A percentile compares a stretch with the other conserved stretches of the same genome.
Conservation (phyloP, 805 yeast genomes). For the Starmerella vitae region DNA sequence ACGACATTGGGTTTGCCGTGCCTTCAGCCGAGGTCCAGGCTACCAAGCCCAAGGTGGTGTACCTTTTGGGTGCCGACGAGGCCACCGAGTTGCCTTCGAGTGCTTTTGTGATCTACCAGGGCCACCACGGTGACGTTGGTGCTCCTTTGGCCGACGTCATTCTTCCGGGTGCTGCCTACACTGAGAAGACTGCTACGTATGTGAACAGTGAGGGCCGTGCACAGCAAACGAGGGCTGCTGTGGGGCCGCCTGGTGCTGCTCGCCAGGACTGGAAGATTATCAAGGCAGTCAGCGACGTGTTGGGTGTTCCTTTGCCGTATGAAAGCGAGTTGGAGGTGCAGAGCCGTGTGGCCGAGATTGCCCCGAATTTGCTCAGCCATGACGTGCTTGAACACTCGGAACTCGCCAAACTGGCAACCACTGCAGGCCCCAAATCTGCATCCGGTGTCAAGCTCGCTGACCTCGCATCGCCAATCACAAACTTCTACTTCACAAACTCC, state of each 20-base stretch:
- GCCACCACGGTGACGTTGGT: slow-evolving; percentile 84
- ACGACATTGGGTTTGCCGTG: slow-evolving; percentile 66
- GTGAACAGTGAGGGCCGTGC: slow-evolving; percentile 87
- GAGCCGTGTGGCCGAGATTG: slow-evolving; percentile 56
- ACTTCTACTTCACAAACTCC: slow-evolving; percentile 80
- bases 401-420: slow-evolving; percentile 38
- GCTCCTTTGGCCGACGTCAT: slow-evolving; percentile 81
- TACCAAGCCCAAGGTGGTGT: slow-evolving; percentile 56
- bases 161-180: slow-evolving; percentile 77
- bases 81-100: slow-evolving; percentile 61
- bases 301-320: slow-evolving; percentile 58
- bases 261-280: slow-evolving; percentile 86
- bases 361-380: slow-evolving; percentile 68
- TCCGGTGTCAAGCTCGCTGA: slow-evolving; percentile 29
- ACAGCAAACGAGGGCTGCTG: slow-evolving; percentile 73
- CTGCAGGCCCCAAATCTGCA: slow-evolving; percentile 28
- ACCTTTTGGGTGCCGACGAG: slow-evolving; percentile 77
- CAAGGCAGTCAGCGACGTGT: slow-evolving; percentile 68
- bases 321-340: slow-evolving; percentile 59
- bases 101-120: slow-evolving; percentile 79
- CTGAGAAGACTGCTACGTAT: slow-evolving; percentile 72
- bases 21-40: slow-evolving; percentile 34
- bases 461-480: slow-evolving; percentile 58
- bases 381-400: slow-evolving; percentile 62
- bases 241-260: slow-evolving; percentile 76